Conservation (phyloP, 2,329 filamentous ascomycete species). For the Cercospora sp. region DNA sequence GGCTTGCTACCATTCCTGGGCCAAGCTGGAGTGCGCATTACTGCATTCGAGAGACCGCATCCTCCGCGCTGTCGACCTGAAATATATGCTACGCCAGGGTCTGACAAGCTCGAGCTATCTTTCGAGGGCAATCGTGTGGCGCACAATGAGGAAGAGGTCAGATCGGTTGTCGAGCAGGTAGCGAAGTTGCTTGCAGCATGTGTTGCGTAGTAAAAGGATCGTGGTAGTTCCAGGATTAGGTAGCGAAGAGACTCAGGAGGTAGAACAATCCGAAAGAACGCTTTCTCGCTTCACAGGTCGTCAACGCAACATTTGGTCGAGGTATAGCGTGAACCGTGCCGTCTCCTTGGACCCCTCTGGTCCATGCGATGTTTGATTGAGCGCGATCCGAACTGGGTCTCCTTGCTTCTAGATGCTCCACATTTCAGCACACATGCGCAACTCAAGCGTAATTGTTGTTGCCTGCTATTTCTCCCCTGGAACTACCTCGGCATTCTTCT, state of each 20-base stretch:
- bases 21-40: slow-evolving; percentile 4
- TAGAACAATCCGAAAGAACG: not conserved
- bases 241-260: not conserved
- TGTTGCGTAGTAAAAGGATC: not conserved
- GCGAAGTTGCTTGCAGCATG: not conserved
- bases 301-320: not conserved
- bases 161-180: not conserved
- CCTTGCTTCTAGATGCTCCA: not conserved
- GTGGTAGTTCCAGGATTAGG: not conserved
- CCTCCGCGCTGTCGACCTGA: slow-evolving; percentile 11
- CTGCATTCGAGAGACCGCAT: slow-evolving; percentile 11
- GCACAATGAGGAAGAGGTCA: slow-evolving; percentile 1
- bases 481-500: not conserved
- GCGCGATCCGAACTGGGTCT: not conserved
- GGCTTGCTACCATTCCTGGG: slow-evolving; percentile 3
- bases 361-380: not conserved
- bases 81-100: slow-evolving; percentile 18
- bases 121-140: slow-evolving; percentile 18
- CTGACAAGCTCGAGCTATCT: slow-evolving; percentile 7
- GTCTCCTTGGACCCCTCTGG: not conserved
- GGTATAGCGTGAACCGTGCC: not conserved
- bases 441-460: not conserved
- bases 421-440: not conserved
- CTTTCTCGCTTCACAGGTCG: not conserved
- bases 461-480: not conserved